Evolutionary conservation across 1,284 basidiomycete genomes (phyloP).

Genomic region (Irpex rosettiformis): DNA sequence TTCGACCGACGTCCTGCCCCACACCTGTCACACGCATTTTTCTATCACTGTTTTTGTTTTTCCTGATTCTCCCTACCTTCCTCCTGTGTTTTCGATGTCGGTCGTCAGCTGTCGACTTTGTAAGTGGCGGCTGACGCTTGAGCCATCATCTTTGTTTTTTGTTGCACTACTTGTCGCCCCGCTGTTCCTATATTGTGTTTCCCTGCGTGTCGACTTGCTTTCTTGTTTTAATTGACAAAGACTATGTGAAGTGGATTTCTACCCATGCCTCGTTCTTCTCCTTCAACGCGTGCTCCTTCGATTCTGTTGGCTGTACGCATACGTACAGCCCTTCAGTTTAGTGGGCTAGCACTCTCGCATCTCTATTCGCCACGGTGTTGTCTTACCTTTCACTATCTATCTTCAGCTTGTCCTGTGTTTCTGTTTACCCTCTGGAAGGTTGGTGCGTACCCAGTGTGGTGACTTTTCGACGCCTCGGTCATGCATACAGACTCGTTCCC

Average conservation of each 20-base stretch:
- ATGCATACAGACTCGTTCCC: too few relatives aligned
- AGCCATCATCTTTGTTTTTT: neutral
- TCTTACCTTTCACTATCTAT: neutral
- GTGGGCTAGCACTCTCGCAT: neutral
- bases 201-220: neutral
- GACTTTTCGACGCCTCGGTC: too few relatives aligned
- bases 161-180: slow-evolving; percentile 1
- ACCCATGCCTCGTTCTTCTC: neutral
- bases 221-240: neutral
- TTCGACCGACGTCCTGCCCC: slow-evolving; percentile 1
- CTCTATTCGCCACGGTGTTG: neutral
- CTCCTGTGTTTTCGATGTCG: neutral
- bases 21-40: slow-evolving; percentile 1
- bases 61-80: neutral
- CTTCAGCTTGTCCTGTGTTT: neutral
- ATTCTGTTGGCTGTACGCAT: neutral
- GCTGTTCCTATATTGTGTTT: neutral
- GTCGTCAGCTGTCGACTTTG: neutral
- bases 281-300: neutral
- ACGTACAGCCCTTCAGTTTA: neutral
- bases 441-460: too few relatives aligned
- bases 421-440: neutral
- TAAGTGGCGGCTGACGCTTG: neutral
- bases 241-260: neutral
- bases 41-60: neutral